phyloP scores from a whole-genome alignment of 768 basidiomycete species.

The Termitomyces sp. region DNA sequence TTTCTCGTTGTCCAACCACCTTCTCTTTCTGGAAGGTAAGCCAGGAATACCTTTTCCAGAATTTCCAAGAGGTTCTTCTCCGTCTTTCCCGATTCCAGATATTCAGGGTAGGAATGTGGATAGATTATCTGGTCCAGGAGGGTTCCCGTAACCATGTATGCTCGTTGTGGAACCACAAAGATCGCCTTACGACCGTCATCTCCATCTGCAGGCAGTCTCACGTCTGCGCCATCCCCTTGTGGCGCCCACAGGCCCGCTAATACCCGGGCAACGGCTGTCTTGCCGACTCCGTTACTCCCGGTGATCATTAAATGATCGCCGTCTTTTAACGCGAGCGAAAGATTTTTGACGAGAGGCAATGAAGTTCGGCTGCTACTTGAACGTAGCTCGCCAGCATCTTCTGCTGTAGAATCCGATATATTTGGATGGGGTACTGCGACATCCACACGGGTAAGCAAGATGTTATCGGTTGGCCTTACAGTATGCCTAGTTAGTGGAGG shows the following conservation, averaged over 20 bases:
- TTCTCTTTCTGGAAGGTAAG: slow-evolving; percentile 80
- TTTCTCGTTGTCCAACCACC: slow-evolving; percentile 88
- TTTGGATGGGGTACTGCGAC: slow-evolving; percentile 50
- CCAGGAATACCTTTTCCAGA: slow-evolving; percentile 75
- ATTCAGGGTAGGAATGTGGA: slow-evolving; percentile 80
- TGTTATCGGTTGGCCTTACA: slow-evolving; percentile 32
- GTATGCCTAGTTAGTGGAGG: slow-evolving; percentile 40
- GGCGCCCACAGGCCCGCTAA: slow-evolving; percentile 87
- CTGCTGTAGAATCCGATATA: slow-evolving; percentile 3
- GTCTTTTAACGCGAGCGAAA: slow-evolving; percentile 55
- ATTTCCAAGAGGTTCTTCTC: slow-evolving; percentile 70
- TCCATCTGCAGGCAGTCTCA: slow-evolving; percentile 28
- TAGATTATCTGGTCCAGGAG: slow-evolving; percentile 93
- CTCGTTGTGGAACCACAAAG: slow-evolving; percentile 88
- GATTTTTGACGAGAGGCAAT: slow-evolving; percentile 60
- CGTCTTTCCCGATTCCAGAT: slow-evolving; percentile 51
- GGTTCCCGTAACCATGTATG: slow-evolving; percentile 87
- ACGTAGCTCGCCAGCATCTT: not conserved
- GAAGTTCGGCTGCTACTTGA: slow-evolving; percentile 15
- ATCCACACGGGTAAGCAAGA: slow-evolving; percentile 65
- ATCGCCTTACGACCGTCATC: slow-evolving; percentile 45
- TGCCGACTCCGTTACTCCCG: slow-evolving; percentile 89
- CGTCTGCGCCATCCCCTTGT: slow-evolving; percentile 25
- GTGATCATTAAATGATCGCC: slow-evolving; percentile 94
- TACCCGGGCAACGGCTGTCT: slow-evolving; percentile 85